These are phyloP conservation scores for Plantago rigida DNA, from an alignment of 305 asterid genomes.

Conservation along the genomic window DNA sequence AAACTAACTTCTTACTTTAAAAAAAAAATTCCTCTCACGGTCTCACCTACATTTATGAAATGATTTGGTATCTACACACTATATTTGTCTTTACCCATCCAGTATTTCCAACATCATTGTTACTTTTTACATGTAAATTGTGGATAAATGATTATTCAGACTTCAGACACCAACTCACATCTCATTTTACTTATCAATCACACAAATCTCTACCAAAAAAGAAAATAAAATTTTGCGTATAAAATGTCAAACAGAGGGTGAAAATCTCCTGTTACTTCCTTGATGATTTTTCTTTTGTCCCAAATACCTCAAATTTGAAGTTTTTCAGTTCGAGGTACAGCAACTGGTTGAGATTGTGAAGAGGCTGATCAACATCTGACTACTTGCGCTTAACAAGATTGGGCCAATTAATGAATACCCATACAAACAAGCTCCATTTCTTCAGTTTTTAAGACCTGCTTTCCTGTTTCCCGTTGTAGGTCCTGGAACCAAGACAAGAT, in stretches of 20 bases:
- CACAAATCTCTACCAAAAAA: too few relatives aligned
- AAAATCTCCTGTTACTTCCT: too few relatives aligned
- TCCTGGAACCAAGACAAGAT: conserved; percentile 39
- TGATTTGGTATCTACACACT: not conserved
- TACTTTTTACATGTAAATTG: too few relatives aligned
- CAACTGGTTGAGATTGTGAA: too few relatives aligned
- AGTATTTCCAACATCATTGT: too few relatives aligned
- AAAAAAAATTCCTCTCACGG: not conserved
- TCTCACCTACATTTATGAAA: not conserved
- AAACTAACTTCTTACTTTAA: not conserved
- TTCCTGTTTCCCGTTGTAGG: conserved; percentile 34
- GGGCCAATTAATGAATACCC: conserved; percentile 10
- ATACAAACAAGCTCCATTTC: conserved; percentile 13
- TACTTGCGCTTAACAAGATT: conserved; percentile 2
- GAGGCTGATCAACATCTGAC: not conserved
- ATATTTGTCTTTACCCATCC: not conserved
- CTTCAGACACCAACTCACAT: too few relatives aligned
- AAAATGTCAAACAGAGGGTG: too few relatives aligned
- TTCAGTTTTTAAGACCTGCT: conserved; percentile 18
- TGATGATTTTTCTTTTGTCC: too few relatives aligned
- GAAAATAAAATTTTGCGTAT: too few relatives aligned
- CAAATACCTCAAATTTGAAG: not conserved
- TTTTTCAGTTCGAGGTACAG: not conserved
- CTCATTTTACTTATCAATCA: too few relatives aligned
- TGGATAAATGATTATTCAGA: too few relatives aligned